phyloP scores from a whole-genome alignment of 306 rosid genomes.

The Sphenostylis stenocarpa region DNA sequence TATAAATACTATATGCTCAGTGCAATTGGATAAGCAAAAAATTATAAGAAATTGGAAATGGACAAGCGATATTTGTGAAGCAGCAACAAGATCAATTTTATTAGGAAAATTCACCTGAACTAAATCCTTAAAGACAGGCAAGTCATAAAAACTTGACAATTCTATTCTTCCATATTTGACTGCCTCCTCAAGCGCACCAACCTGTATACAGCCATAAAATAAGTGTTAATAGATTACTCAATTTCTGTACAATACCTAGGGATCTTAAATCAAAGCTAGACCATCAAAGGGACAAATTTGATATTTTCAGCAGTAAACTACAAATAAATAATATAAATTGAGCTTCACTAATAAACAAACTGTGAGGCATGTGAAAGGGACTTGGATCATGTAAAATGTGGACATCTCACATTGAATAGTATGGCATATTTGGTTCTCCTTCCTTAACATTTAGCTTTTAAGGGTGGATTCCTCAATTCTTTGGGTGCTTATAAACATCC shows the following conservation, averaged over 20 bases:
- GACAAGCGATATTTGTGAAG: neutral
- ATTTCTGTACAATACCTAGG: neutral
- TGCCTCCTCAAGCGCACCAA: conserved; percentile 89
- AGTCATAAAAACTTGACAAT: conserved; percentile 65
- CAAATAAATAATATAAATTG: neutral
- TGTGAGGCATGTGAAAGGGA: neutral
- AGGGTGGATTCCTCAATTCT: too few relatives aligned
- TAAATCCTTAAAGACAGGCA: conserved; percentile 68
- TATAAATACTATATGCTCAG: conserved; percentile 16
- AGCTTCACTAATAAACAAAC: neutral
- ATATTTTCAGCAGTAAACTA: neutral
- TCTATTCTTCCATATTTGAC: conserved; percentile 82
- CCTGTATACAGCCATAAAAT: conserved; percentile 46
- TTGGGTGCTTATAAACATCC: neutral
- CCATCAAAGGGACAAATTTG: neutral
- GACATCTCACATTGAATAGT: too few relatives aligned
- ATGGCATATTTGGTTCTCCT: too few relatives aligned
- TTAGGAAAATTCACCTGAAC: conserved; percentile 64
- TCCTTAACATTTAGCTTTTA: too few relatives aligned
- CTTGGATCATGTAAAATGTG: too few relatives aligned
- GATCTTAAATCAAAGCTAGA: conserved; percentile 16
- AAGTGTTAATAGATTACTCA: conserved; percentile 5
- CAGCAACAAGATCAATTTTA: neutral
- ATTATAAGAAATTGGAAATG: neutral
- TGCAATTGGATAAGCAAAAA: neutral